A percentile compares a stretch with the other conserved stretches of the same genome.
phyloP scores from a whole-genome alignment of 2,329 filamentous ascomycete species.

The Fusarium napiforme region DNA sequence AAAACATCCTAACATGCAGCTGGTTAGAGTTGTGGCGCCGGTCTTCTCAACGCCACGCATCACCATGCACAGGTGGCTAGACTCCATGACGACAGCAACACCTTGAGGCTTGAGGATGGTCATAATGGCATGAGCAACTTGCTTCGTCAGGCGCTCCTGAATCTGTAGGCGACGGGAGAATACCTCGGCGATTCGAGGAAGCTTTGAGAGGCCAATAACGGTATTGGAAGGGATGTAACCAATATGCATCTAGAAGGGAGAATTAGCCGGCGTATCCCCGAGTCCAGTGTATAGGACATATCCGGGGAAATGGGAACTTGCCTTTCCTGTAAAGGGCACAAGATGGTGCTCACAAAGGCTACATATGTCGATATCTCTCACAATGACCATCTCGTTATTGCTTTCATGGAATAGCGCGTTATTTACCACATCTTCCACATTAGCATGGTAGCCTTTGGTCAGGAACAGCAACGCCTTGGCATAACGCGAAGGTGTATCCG shows the following conservation, averaged over 20 bases:
- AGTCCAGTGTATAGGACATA: background rate
- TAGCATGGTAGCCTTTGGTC: conserved; percentile 96
- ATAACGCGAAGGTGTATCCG: conserved; percentile 83
- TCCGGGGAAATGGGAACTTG: conserved; percentile 49
- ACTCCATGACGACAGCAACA: conserved; percentile 98
- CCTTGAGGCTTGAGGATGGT: conserved; percentile 94
- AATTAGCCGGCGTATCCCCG: background rate
- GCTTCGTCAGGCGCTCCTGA: conserved; percentile 94
- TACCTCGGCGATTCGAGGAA: conserved; percentile 96
- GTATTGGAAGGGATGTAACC: conserved; percentile 93
- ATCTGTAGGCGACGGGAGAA: conserved; percentile 93
- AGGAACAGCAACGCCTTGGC: conserved; percentile 96
- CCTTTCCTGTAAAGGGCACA: conserved; percentile 95
- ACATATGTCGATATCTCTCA: conserved; percentile 93
- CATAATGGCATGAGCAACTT: conserved; percentile 92
- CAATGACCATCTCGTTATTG: conserved; percentile 95
- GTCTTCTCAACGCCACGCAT: conserved; percentile 99
- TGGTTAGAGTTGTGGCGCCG: conserved; percentile 88
- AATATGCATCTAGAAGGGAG: conserved; percentile 84
- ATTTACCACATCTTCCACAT: conserved; percentile 90
- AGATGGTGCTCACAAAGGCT: conserved; percentile 92
- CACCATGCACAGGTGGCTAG: conserved; percentile 96
- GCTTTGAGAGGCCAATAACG: conserved; percentile 94
- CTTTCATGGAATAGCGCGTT: conserved; percentile 94
- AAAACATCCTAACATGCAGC: conserved; percentile 97